Evolutionary conservation across 1,284 basidiomycete genomes (phyloP), one percentile per base, ranked within the genome.

Genomic region (Ceratobasidium sp.): DNA sequence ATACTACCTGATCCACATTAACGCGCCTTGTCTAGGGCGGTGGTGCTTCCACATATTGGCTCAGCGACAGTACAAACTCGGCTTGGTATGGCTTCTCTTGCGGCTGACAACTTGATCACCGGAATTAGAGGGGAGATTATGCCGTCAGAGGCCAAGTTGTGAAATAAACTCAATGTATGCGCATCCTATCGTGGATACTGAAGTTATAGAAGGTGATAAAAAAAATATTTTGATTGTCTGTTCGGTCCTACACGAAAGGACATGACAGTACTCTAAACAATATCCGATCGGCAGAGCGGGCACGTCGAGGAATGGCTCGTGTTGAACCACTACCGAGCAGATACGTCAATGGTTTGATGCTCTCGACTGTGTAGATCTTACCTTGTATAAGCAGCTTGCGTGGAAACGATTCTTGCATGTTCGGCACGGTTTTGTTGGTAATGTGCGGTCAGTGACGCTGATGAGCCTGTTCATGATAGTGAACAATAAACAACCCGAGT

Each of bases 331-430:
- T 95, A 76, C 75, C 54, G 61, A 48, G 65, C 58, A 54, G 48
- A 34, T 66, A 49, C 49, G 48, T 64, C 61, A 37, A 13, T 37
- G 48, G 49, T 19, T 19, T 16, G 39, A 19, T 46, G 71, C 49
- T 75, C 54, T 79, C 62, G 53, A 43, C 34, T 61, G 61, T 34
- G 27, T 13, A 39, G 5, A 27, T 78, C 85, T 63, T 58, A 89
- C 92, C 86, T 96, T 97, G 85, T 92, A 98, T 76, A 98, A 83
- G 83, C 96, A 98, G 39, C 88, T 90, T 0, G 94, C 90, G 81
- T 99, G 98, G 88, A 98, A 99, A 61, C 91, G 87, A 83, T 98
- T 98, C 83, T 94, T 95, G 84, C 96, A 98, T 1, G 93, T 98
- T 81, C 90, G 91, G 84, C 98, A 99, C 0, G 94, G 92, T 80